Percentiles rank a stretch among this genome's conserved stretches.
Conservation (phyloP, 78 protist genomes). For the Fonticula alba region DNA sequence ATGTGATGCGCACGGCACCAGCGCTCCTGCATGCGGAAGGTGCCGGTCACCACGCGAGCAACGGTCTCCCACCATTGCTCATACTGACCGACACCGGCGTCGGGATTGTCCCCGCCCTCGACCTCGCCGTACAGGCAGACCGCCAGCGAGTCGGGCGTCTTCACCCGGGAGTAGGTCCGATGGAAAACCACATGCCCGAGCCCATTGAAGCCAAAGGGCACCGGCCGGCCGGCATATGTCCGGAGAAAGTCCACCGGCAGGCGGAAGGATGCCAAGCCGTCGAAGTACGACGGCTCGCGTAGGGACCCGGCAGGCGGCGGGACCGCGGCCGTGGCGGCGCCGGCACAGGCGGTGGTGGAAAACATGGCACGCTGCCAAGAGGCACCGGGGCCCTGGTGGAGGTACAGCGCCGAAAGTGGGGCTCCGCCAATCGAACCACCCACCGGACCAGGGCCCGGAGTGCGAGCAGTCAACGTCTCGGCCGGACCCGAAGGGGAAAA, state of each 20-base stretch:
- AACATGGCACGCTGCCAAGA: too few relatives aligned
- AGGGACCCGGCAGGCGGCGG: neutral
- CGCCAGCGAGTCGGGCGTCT: conserved; percentile 41
- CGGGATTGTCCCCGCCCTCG: neutral
- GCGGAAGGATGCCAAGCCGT: neutral
- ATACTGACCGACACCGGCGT: too few relatives aligned
- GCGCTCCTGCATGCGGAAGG: conserved; percentile 42
- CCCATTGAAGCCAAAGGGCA: conserved; percentile 54
- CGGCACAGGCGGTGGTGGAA: too few relatives aligned
- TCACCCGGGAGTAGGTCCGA: conserved; percentile 52
- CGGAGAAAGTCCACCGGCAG: conserved; percentile 1
- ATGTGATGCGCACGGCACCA: conserved; percentile 46
- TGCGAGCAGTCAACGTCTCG: too few relatives aligned
- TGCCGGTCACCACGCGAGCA: conserved; percentile 61
- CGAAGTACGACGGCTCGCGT: neutral
- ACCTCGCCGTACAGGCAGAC: conserved; percentile 10
- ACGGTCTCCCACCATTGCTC: conserved; percentile 29
- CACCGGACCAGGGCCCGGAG: too few relatives aligned
- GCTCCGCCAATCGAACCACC: too few relatives aligned
- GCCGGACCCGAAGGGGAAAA: too few relatives aligned
- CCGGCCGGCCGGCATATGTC: neutral
- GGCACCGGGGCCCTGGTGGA: too few relatives aligned
- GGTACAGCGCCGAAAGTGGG: too few relatives aligned
- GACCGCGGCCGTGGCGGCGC: too few relatives aligned
- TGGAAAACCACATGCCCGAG: conserved; percentile 64